Evolutionary conservation across 805 yeast species (phyloP).

Genomic region (Kazachstania africana): DNA sequence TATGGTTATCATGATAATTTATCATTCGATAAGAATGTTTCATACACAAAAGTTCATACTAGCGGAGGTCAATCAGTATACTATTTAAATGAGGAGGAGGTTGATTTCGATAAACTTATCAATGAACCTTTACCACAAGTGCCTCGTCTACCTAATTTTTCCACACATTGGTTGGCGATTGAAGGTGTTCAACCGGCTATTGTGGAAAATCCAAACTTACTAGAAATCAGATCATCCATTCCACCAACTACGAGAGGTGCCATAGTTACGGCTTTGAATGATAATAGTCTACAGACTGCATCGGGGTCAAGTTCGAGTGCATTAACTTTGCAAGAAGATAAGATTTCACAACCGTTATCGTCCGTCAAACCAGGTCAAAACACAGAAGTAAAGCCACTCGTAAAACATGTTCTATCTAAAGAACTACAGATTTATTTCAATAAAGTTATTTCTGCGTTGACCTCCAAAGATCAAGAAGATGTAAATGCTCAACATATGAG

Average conservation of each 20-base stretch:
- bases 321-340: constrained; percentile 12
- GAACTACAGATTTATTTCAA: constrained; percentile 91
- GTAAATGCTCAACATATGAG: constrained; percentile 34
- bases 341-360: constrained; percentile 19
- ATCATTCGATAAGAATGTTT: constrained; percentile 42
- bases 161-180: constrained; percentile 95
- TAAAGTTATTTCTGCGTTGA: constrained; percentile 69
- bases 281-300: constrained; percentile 30
- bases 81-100: constrained; percentile 84
- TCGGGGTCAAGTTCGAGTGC: constrained; percentile 4
- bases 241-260: constrained; percentile 81
- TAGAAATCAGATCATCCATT: constrained; percentile 57
- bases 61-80: constrained; percentile 90
- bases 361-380: constrained; percentile 31
- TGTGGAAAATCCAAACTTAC: constrained; percentile 81
- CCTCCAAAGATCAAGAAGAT: constrained; percentile 36
- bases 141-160: constrained; percentile 82
- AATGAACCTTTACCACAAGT: constrained; percentile 93
- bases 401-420: constrained; percentile 88
- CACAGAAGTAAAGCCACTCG: constrained; percentile 72
- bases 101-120: constrained; percentile 85
- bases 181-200: constrained; percentile 98
- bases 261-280: constrained; percentile 50
- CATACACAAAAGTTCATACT: constrained; percentile 77
- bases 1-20: constrained; percentile 59